These are phyloP conservation scores for Globisporangium iwayamae DNA, from an alignment of 352 stramenopile species.

Conservation along the genomic window DNA sequence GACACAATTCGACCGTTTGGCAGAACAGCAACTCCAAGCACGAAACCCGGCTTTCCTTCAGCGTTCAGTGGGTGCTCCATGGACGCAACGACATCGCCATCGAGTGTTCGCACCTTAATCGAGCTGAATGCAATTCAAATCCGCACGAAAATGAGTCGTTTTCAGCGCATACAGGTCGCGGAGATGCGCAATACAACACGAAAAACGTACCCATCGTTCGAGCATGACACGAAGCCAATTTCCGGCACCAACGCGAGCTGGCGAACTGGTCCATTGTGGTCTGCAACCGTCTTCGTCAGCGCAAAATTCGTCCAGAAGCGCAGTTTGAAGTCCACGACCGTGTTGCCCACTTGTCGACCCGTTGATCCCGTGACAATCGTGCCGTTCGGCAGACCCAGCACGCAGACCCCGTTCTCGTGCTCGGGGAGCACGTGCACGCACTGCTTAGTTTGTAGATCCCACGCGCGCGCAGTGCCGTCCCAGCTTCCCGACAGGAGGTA, in stretches of 20 bases:
- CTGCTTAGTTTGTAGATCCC: conserved; percentile 46
- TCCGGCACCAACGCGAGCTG: conserved; percentile 61
- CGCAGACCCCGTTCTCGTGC: conserved; percentile 85
- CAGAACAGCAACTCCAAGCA: conserved; percentile 68
- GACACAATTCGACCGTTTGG: conserved; percentile 57
- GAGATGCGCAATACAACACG: background rate
- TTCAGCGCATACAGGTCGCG: background rate
- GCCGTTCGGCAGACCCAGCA: conserved; percentile 58
- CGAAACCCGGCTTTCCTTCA: conserved; percentile 82
- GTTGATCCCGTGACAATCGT: conserved; percentile 75
- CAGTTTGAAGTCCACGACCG: conserved; percentile 73
- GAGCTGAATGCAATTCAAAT: conserved; percentile 23
- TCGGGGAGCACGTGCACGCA: conserved; percentile 56
- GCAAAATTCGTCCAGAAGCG: conserved; percentile 63
- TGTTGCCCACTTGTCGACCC: conserved; percentile 69
- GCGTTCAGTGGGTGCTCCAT: conserved; percentile 79
- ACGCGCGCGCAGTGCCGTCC: conserved; percentile 77
- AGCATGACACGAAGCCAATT: conserved; percentile 81
- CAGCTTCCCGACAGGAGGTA: conserved; percentile 74
- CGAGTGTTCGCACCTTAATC: conserved; percentile 60
- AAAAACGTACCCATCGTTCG: conserved; percentile 63
- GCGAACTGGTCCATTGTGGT: conserved; percentile 70
- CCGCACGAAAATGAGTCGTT: background rate
- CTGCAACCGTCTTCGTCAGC: conserved; percentile 50
- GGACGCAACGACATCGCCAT: conserved; percentile 52